Conservation (phyloP, 306 rosid genomes). For the Malus domestica region ASM211411v1 NC_041796.1:6642001-6642500, state of each 20-base stretch:
- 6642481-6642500: constrained; percentile 44
- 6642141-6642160: constrained; percentile 11
- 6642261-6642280: constrained; percentile 95
- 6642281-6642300: constrained; percentile 51
- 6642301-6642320: constrained; percentile 29
- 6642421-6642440: constrained; percentile 36
- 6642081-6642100: not conserved
- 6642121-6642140: not conserved
- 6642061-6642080: not conserved
- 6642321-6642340: constrained; percentile 70
- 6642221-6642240: constrained; percentile 32
- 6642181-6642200: not conserved
- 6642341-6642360: constrained; percentile 80
- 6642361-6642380: constrained; percentile 39
- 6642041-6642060: not conserved
- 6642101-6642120: not conserved
- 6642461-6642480: constrained; percentile 39
- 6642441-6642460: constrained; percentile 57
- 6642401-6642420: constrained; percentile 36
- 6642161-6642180: constrained; percentile 7
- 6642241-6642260: constrained; percentile 72
- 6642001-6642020: constrained; percentile 11
- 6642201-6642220: not conserved
- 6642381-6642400: constrained; percentile 42
- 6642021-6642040: not conserved